Evolutionary conservation across 345 rosid species (phyloP), one percentile per base, ranked within the genome.

Genomic region (Populus simonii): DNA sequence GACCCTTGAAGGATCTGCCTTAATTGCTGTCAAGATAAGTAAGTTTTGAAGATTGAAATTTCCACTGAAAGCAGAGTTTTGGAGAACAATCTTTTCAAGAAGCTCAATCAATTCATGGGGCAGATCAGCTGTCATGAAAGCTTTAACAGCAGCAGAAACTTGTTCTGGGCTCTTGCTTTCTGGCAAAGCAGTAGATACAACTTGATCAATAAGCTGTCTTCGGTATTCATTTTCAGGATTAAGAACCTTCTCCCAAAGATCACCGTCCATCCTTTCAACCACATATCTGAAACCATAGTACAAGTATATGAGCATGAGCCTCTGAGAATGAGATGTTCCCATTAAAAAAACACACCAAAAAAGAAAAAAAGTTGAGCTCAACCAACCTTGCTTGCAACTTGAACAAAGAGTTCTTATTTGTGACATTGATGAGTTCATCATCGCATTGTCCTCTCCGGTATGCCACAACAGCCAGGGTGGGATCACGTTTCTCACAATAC

Each of bases 401-500:
- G 83, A 96, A 92, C 89, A 96, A 78, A 55, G 99, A 96, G 85
- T 89, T 96, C 87, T 90, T 96, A 83, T 96, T 96, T 68, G 99
- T 96, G 71, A 96, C 99, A 83, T 90, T 92, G 78, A 96, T 89
- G 68, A 96, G 99, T 84, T 96, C 99, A 76, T 90, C 97, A 66
- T 96, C 99, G 76, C 99, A 96, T 73, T 93, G 97, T 66, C 99
- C 99, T 84, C 99, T 89, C 72, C 97, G 87, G 82, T 96, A 96
- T 39, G 99, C 97, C 78, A 96, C 96, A 76, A 94, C 99, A 53
- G 99, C 99, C 55, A 96, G 89, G 11, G 98, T 96, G 31, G 99
- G 99, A 88, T 96, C 99, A 43, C 98, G 99, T 82, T 96, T 96
- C 90, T 96, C 99, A 80, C 99, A 96, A 85, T 96, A 96, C 80